Evolutionary conservation across 2,329 filamentous ascomycete genomes (phyloP), one percentile per base, ranked within the genome.

Genomic region (Ilyonectria robusta): DNA sequence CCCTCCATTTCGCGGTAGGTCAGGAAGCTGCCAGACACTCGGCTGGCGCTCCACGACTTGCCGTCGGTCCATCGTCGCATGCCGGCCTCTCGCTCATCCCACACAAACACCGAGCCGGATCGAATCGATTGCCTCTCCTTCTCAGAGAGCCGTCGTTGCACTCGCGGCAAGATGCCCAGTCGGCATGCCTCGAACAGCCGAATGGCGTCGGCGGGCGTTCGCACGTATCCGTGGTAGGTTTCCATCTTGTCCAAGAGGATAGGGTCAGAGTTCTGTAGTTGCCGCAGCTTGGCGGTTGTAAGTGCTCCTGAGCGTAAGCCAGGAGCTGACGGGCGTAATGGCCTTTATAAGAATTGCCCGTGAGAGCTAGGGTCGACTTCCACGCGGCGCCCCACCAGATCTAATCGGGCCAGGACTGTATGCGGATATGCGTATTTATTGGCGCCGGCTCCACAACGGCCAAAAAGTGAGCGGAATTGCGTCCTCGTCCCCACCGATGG

Each of bases 1-100:
- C 96, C 96, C 82, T 99, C 96, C 96, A 99, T 99, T 79, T 99
- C 96, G 44, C 96, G 89, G 78, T 99, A 99, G 8, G 96, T 98
- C 67, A 99, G 83, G 80, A 99, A 99, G 84, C 96, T 98, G 58
- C 96, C 96, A 0, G 95, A 98, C 1, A 99, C 96, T 69, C 96
- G 90, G 83, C 95, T 98, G 37, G 96, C 96, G 78, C 95, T 98
- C 96, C 96, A 99, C 40, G 95, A 98, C 81, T 99, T 99, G 63
- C 96, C 96, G 76, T 99, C 96, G 0, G 96, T 99, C 96, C 96
- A 99, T 81, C 96, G 88, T 77, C 96, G 89, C 96, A 99, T 99
- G 72, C 96, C 96, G 11, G 96, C 96, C 84, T 99, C 96, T 75
- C 95, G 88, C 85, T 99, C 96, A 81, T 99, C 96, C 96, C 96